phyloP scores from a whole-genome alignment of 257 asterid genomes.

The Plectranthus barbatus region DNA sequence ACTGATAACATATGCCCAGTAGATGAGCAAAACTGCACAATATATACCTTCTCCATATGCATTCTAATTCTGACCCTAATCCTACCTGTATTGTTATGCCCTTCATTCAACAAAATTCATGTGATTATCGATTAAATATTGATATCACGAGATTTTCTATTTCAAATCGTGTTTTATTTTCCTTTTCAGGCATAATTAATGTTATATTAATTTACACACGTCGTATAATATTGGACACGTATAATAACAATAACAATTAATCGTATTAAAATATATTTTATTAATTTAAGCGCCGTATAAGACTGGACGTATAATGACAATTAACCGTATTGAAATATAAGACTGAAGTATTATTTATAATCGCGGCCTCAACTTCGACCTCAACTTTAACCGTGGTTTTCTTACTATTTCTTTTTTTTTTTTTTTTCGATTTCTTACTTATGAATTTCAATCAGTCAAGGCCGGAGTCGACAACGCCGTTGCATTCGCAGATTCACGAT shows the following conservation, averaged over 20 bases:
- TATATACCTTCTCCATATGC: background rate
- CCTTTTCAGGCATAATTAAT: too few species aligned
- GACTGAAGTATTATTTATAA: background rate
- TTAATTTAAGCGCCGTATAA: too few species aligned
- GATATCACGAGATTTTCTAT: too few species aligned
- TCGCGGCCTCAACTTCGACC: background rate
- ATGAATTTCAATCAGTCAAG: conserved; percentile 4
- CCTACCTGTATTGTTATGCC: background rate
- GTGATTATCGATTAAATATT: background rate
- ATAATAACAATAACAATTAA: too few species aligned
- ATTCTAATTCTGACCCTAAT: background rate
- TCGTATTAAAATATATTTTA: background rate
- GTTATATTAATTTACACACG: too few species aligned
- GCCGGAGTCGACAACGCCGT: background rate
- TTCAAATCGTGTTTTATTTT: too few species aligned
- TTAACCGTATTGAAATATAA: too few species aligned
- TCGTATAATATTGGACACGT: too few species aligned
- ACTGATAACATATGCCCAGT: too few species aligned
- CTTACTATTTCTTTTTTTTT: background rate
- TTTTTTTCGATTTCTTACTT: too few species aligned
- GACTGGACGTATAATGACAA: too few species aligned
- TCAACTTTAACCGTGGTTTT: background rate
- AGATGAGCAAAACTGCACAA: too few species aligned
- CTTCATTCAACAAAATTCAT: background rate
- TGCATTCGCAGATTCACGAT: conserved; percentile 12